Base-by-base conservation (phyloP, 768 basidiomycete genomes). In the Hemileccinum impolitum region DNA sequence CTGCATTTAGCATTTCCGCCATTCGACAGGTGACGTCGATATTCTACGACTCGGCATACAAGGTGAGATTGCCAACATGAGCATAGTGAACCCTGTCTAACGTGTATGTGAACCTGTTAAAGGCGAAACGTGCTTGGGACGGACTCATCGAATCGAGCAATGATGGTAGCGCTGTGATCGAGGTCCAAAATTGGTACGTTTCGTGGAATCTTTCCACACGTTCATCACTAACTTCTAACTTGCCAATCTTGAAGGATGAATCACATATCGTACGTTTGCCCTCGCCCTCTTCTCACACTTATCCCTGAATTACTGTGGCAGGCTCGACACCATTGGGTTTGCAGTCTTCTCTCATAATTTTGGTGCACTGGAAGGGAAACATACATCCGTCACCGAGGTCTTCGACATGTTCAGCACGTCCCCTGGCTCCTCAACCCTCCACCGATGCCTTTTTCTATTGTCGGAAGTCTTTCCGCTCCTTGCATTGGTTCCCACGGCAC, bases 321-420 rank as follows among this genome's bases (percentile, higher is more conserved):
- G 80, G 10, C 66, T 84, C 4, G 82, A 84, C 55, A 74, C 70
- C 1, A 70, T 84, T 43, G 80, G 82, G 13, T 76, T 82, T 30
- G 79, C 78, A 7, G 79, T 80, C 0, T 84, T 83, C 49, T 75
- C 77, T 5, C 76, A 83, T 54, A 70, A 81, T 56, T 84, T 84
- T 52, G 73, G 73, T 14, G 62, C 76, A 0, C 68, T 83, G 5
- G 72, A 77, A 13, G 80, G 80, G 5, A 71, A 76, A 47, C 61
- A 59, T 25, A 68, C 75, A 4, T 53, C 67, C 2, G 69, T 81
- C 15, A 65, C 70, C 3, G 66, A 72, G 4, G 66, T 69, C 2
- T 76, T 79, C 23, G 71, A 74, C 14, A 59, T 65, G 0, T 69
- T 75, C 42, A 31, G 21, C 3, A 50, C 53, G 14, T 58, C 69